Evolutionary conservation across 2,329 filamentous ascomycete species (phyloP).

Genomic region (Aspergillus arachidicola): DNA sequence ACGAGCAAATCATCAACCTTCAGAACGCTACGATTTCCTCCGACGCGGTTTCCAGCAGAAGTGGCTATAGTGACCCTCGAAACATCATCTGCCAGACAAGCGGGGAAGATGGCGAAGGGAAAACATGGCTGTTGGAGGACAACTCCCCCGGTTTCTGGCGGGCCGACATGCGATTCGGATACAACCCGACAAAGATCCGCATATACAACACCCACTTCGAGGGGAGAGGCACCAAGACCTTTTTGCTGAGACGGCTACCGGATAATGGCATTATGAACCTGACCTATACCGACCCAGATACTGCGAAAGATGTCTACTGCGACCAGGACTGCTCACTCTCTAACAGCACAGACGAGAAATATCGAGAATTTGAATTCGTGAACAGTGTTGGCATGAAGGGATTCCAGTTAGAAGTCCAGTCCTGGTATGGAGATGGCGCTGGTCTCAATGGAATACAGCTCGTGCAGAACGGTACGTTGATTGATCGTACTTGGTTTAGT

Average conservation of each 20-base stretch:
- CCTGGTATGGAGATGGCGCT: constrained; percentile 82
- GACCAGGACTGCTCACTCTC: constrained; percentile 85
- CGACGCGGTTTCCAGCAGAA: constrained; percentile 60
- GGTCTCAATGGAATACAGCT: constrained; percentile 85
- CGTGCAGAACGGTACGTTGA: constrained; percentile 67
- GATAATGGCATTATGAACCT: constrained; percentile 95
- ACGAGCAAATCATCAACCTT: constrained; percentile 81
- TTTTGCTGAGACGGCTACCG: constrained; percentile 81
- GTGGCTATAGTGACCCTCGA: constrained; percentile 72
- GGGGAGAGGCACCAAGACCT: constrained; percentile 84
- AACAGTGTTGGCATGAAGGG: constrained; percentile 84
- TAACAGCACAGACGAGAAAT: constrained; percentile 64
- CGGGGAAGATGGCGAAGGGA: constrained; percentile 68
- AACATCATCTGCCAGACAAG: constrained; percentile 81
- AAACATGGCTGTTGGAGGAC: constrained; percentile 81
- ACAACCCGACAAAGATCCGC: constrained; percentile 82
- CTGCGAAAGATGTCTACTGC: constrained; percentile 70
- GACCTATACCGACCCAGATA: constrained; percentile 78
- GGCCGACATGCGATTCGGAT: constrained; percentile 79
- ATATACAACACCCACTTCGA: constrained; percentile 85
- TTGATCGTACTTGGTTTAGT: background rate
- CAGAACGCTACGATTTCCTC: constrained; percentile 73
- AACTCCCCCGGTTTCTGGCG: constrained; percentile 77
- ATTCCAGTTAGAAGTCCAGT: constrained; percentile 82
- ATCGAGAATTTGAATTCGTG: constrained; percentile 90